Evolutionary conservation across 768 basidiomycete genomes (phyloP).

Genomic region (Leccinellum luteum): DNA sequence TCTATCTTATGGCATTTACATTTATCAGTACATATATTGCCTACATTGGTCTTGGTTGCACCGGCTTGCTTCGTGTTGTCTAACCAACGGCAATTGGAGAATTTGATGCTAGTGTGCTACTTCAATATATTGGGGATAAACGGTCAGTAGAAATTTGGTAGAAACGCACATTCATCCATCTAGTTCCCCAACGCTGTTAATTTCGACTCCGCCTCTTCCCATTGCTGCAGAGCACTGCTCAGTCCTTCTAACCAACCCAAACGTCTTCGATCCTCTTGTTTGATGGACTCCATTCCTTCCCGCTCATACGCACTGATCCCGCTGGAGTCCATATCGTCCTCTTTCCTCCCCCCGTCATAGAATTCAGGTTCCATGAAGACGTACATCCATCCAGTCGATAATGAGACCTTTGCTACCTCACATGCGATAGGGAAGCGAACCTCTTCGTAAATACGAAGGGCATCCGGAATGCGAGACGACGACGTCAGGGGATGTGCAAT

Average conservation of each 20-base stretch:
- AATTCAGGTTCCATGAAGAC: slow-evolving; percentile 15
- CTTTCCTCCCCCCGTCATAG: slow-evolving; percentile 21
- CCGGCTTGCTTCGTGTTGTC: too few species aligned
- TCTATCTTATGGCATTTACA: too few species aligned
- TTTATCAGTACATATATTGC: too few species aligned
- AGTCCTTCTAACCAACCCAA: slow-evolving; percentile 16
- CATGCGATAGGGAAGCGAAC: slow-evolving; percentile 13
- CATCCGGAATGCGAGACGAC: not conserved
- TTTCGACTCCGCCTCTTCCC: slow-evolving; percentile 17
- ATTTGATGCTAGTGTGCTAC: too few species aligned
- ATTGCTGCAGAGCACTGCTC: slow-evolving; percentile 7
- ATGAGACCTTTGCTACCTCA: slow-evolving; percentile 13
- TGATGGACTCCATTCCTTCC: slow-evolving; percentile 18
- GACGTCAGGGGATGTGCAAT: slow-evolving; percentile 20
- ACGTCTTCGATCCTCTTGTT: slow-evolving; percentile 9
- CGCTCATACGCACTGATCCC: slow-evolving; percentile 11
- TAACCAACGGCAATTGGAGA: too few species aligned
- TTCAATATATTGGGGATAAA: too few species aligned
- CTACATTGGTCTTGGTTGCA: too few species aligned
- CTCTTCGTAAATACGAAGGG: slow-evolving; percentile 12
- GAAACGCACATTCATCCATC: not conserved
- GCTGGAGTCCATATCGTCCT: slow-evolving; percentile 5
- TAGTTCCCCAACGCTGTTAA: not conserved
- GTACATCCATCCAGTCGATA: not conserved
- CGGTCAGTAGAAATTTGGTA: too few species aligned